Evolutionary conservation across 164 flowering plant genomes (phyloP).

Genomic region (Chimonanthus praecox): DNA sequence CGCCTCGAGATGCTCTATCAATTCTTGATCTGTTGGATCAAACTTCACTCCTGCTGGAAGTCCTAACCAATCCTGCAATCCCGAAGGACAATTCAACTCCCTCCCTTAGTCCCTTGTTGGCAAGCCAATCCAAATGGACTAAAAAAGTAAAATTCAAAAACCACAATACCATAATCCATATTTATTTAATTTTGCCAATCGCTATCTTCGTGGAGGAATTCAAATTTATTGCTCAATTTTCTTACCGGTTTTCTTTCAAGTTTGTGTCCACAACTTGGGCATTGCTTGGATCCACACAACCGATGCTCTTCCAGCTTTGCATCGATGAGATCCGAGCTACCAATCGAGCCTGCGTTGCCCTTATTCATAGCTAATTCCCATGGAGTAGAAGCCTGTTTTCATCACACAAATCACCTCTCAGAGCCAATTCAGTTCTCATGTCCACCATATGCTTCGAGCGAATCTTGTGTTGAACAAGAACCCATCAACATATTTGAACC

Average conservation of each 20-base stretch:
- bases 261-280: slow-evolving; percentile 94
- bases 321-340: slow-evolving; percentile 84
- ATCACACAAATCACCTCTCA: not conserved
- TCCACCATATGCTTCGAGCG: not conserved
- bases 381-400: slow-evolving; percentile 1
- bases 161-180: not conserved
- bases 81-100: slow-evolving; percentile 1
- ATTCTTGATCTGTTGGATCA: slow-evolving; percentile 85
- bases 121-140: not conserved
- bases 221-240: not conserved
- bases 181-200: not conserved
- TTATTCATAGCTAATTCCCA: slow-evolving; percentile 29
- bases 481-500: not conserved
- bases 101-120: not conserved
- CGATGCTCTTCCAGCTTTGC: slow-evolving; percentile 94
- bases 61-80: slow-evolving; percentile 64
- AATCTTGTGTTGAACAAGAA: not conserved
- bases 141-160: not conserved
- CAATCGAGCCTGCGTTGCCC: slow-evolving; percentile 41
- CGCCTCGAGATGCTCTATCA: slow-evolving; percentile 77
- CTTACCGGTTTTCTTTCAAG: slow-evolving; percentile 82
- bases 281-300: slow-evolving; percentile 80
- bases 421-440: not conserved
- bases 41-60: slow-evolving; percentile 98
- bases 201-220: not conserved